Percentiles rank a stretch among this genome's conserved stretches.
These are phyloP conservation scores for Geotrichum cucujoidarum DNA, from an alignment of 1,139 yeast species.

Conservation along the genomic window DNA sequence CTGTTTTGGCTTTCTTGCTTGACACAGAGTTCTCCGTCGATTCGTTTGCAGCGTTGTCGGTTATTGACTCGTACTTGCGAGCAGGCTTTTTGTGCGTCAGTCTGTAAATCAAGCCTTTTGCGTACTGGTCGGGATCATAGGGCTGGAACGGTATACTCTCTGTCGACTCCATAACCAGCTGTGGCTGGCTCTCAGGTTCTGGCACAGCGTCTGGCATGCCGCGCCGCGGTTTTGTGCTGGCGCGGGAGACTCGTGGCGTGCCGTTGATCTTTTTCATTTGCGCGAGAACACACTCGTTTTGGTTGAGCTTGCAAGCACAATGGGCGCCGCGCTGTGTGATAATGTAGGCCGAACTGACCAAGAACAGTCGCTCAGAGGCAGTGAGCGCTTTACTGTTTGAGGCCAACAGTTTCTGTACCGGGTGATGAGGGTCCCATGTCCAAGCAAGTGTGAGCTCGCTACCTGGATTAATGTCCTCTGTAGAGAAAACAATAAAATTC, in stretches of 20 bases:
- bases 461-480: constrained; percentile 52
- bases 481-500: constrained; percentile 56
- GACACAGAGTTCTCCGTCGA: not conserved
- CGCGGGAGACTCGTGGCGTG: constrained; percentile 19
- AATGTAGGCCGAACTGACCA: constrained; percentile 25
- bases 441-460: constrained; percentile 73
- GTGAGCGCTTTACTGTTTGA: constrained; percentile 37
- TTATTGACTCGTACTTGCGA: not conserved
- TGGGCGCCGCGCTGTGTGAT: constrained; percentile 51
- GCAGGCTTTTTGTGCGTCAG: not conserved
- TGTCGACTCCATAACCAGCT: no score
- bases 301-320: constrained; percentile 54
- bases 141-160: no score
- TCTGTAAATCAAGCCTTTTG: not conserved
- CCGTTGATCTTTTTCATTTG: constrained; percentile 26
- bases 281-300: constrained; percentile 28
- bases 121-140: not conserved
- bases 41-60: not conserved
- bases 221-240: constrained; percentile 20
- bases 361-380: constrained; percentile 27
- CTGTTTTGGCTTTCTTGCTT: no score
- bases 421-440: constrained; percentile 85
- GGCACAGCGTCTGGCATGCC: constrained; percentile 15
- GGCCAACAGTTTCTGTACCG: constrained; percentile 53
- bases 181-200: no score